Conservation (phyloP, 306 rosid species). For the Medicago truncatula region DNA sequence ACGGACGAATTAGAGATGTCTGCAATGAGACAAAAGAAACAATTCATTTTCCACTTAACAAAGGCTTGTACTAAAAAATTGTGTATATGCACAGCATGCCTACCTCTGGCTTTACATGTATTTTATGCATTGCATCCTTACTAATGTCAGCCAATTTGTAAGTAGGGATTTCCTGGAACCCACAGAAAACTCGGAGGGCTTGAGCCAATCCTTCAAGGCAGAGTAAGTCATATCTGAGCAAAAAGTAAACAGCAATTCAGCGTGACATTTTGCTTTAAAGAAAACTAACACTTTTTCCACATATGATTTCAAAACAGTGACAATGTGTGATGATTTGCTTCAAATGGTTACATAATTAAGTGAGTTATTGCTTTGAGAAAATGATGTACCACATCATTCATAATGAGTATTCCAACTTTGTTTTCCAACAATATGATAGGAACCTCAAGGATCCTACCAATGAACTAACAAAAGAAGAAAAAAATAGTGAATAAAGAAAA, state of each 20-base stretch:
- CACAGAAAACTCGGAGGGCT: conserved; percentile 72
- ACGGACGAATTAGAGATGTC: conserved; percentile 80
- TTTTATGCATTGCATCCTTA: conserved; percentile 66
- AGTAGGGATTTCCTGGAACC: conserved; percentile 61
- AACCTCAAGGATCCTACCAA: too few relatives aligned
- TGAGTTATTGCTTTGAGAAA: not conserved
- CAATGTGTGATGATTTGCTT: not conserved
- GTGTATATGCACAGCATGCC: not conserved
- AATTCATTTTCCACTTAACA: conserved; percentile 37
- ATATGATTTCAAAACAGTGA: not conserved
- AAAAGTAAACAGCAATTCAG: conserved; percentile 23
- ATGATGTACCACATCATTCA: not conserved
- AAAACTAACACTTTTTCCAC: not conserved
- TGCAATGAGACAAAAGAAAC: conserved; percentile 39
- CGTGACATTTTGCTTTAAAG: not conserved
- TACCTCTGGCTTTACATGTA: conserved; percentile 96
- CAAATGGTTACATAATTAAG: not conserved
- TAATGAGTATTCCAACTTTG: not conserved
- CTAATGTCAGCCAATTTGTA: conserved; percentile 66
- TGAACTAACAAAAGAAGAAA: too few relatives aligned
- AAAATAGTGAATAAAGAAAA: too few relatives aligned
- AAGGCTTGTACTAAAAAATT: not conserved
- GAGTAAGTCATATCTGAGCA: conserved; percentile 81
- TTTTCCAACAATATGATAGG: not conserved
- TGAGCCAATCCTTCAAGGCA: conserved; percentile 96